Evolutionary conservation across 345 rosid species (phyloP), one percentile per base, ranked within the genome.

Genomic region (Eucalyptus sideroxylon): DNA sequence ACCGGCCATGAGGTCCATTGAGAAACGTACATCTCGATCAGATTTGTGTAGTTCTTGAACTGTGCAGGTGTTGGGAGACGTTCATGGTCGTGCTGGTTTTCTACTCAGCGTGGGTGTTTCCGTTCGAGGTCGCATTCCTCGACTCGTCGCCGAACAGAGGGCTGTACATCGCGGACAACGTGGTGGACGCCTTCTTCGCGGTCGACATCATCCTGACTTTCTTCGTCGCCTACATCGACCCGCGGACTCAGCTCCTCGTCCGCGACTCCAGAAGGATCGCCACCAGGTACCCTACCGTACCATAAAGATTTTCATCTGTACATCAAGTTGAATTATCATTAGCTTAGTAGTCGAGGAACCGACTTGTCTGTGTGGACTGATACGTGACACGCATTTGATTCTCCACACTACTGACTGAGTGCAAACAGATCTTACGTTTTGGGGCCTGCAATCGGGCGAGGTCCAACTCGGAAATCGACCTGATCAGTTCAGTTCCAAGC

Each of bases 51-150:
- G 34, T 11, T 9, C 42, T 86, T 8, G 37, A 86, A 45, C 3
- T 8, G 11, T 34, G 92, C 92, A 98, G 99, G 98, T 89, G 93
- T 3, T 98, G 99, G 99, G 98, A 95, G 92, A 49, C 95, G 81
- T 93, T 92, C 53, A 98, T 98, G 99, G 98, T 95, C 95, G 42
- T 93, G 80, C 89, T 98, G 92, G 99, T 98, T 11, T 95, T 95
- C 24, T 98, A 98, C 94, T 92, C 99, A 2, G 96, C 95, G 44
- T 98, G 99, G 99, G 95, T 95, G 87, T 95, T 91, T 86, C 99
- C 99, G 0, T 97, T 98, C 65, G 97, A 97, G 93, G 91, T 95
- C 1, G 98, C 99, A 26, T 98, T 98, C 91, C 91, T 95, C 82
- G 82, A 92, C 27, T 92, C 94, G 1, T 88, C 93, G 21, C 94